Evolutionary conservation across 768 basidiomycete genomes (phyloP).

Genomic region (Kwoniella pini): DNA sequence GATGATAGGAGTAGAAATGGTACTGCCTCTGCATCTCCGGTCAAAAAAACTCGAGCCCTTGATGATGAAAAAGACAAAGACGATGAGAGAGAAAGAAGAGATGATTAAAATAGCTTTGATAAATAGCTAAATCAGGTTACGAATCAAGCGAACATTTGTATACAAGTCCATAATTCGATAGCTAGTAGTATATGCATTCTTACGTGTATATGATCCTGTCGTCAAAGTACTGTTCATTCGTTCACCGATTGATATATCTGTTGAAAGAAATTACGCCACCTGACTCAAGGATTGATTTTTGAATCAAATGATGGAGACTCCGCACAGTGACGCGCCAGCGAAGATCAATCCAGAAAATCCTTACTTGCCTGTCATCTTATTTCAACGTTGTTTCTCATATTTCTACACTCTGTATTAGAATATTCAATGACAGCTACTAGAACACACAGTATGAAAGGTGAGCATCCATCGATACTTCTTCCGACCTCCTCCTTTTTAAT

Average conservation of each 20-base stretch:
- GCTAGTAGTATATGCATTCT: background rate
- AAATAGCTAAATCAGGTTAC: background rate
- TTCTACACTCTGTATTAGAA: background rate
- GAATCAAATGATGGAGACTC: slow-evolving; percentile 3
- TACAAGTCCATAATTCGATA: background rate
- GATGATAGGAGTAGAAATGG: slow-evolving; percentile 16
- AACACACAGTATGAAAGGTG: slow-evolving; percentile 8
- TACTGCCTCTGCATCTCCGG: background rate
- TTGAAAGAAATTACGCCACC: no score
- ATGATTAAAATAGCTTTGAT: slow-evolving; percentile 26
- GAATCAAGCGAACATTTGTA: background rate
- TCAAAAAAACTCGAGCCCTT: background rate
- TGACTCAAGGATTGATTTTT: no score
- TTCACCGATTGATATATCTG: no score
- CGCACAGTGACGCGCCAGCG: slow-evolving; percentile 11
- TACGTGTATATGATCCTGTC: background rate
- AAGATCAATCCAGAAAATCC: background rate
- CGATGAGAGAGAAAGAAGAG: slow-evolving; percentile 56
- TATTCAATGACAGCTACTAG: background rate
- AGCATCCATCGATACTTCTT: no score
- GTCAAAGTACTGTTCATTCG: no score
- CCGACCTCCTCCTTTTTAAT: no score
- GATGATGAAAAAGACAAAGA: slow-evolving; percentile 19
- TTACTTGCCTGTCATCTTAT: background rate
- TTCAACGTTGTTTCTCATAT: background rate